phyloP scores from a whole-genome alignment of 1,284 basidiomycete species.

The Naganishia sp. region DNA sequence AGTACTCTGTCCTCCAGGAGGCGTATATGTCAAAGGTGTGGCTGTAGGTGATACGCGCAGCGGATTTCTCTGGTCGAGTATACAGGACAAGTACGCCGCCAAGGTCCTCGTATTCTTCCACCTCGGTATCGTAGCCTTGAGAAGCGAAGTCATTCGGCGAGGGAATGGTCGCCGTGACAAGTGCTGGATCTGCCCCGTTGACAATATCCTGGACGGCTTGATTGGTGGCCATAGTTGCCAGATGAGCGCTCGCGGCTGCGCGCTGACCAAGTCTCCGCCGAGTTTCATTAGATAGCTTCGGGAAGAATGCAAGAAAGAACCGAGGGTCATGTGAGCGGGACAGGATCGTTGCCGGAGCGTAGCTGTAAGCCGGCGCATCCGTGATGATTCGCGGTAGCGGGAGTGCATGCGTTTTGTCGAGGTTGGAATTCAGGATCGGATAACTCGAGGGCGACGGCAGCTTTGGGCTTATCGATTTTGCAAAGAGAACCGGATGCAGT shows the following conservation, averaged over 20 bases:
- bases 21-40: slow-evolving; percentile 26
- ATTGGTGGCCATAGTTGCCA: slow-evolving; percentile 5
- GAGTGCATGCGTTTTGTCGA: slow-evolving; percentile 16
- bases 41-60: slow-evolving; percentile 22
- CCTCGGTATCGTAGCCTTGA: slow-evolving; percentile 20
- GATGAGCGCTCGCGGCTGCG: not conserved
- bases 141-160: slow-evolving; percentile 3
- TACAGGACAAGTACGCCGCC: slow-evolving; percentile 25
- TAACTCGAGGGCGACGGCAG: slow-evolving; percentile 12
- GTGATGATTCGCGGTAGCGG: slow-evolving; percentile 12
- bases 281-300: slow-evolving; percentile 15
- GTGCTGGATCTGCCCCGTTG: slow-evolving; percentile 15
- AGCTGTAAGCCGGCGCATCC: slow-evolving; percentile 24
- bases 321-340: slow-evolving; percentile 29
- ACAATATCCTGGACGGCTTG: slow-evolving; percentile 18
- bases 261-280: slow-evolving; percentile 11
- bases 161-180: slow-evolving; percentile 8
- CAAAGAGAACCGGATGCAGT: slow-evolving; percentile 17
- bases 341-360: slow-evolving; percentile 24
- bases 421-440: slow-evolving; percentile 4
- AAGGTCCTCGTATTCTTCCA: slow-evolving; percentile 26
- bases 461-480: slow-evolving; percentile 12
- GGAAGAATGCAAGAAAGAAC: slow-evolving; percentile 29
- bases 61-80: slow-evolving; percentile 17
- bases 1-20: slow-evolving; percentile 28